Percentiles rank a stretch among this genome's conserved stretches.
Evolutionary conservation across 768 basidiomycete genomes (phyloP).

Genomic region (Saitozyma podzolica): DNA sequence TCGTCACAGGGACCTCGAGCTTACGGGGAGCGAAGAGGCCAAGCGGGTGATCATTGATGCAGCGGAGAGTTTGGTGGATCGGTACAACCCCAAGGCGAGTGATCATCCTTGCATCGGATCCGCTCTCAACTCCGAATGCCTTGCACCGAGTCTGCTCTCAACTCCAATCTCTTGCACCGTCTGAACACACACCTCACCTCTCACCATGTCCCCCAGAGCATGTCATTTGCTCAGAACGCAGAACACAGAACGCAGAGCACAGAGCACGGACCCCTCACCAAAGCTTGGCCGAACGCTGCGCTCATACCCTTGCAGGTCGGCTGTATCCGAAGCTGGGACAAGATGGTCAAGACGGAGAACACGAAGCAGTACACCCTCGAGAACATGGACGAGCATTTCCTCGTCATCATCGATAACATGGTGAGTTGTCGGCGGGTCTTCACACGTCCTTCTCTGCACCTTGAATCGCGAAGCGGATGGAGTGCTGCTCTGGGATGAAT

Average conservation of each 20-base stretch:
- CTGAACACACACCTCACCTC: too few species aligned
- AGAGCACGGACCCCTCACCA: too few species aligned
- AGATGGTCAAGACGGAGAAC: constrained; percentile 12
- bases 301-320: constrained; percentile 20
- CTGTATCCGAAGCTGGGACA: constrained; percentile 38
- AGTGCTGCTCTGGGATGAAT: too few species aligned
- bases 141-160: too few species aligned
- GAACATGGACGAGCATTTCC: constrained; percentile 38
- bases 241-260: too few species aligned
- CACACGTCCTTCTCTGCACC: too few species aligned
- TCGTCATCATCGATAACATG: constrained; percentile 48
- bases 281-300: not conserved
- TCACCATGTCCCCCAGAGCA: too few species aligned
- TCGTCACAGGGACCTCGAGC: constrained; percentile 23
- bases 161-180: too few species aligned
- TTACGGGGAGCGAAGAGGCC: constrained; percentile 33
- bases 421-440: constrained; percentile 16
- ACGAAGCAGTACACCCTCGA: constrained; percentile 26
- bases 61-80: constrained; percentile 31
- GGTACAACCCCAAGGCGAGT: constrained; percentile 34
- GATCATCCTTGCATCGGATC: not conserved
- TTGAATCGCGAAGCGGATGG: too few species aligned
- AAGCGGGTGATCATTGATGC: constrained; percentile 38
- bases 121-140: too few species aligned
- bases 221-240: too few species aligned